Base-by-base conservation (phyloP, 164 flowering plant genomes). In the Aristolochia fimbriata region DNA sequence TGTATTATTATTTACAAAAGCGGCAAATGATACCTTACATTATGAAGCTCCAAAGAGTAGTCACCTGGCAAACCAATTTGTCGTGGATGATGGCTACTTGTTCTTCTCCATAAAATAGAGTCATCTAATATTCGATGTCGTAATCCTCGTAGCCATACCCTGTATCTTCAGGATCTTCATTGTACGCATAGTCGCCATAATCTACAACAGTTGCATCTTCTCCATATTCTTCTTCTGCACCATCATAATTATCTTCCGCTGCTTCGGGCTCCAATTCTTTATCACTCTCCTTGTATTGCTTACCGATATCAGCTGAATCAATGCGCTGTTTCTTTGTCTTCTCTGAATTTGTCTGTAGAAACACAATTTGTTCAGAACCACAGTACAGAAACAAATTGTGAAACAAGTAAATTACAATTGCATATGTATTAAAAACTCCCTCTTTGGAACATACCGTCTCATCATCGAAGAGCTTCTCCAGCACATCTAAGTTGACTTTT, bases 401-500 rank as follows among this genome's bases (percentile, higher is more conserved):
- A 12, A 23, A 25, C 22, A 14, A 1, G 24, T 25, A 24, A 17
- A 8, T 15, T 9, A 8, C 17, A 7, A 24, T 30, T 49, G n/a
- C 22, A 51, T 23, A 12, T 15, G 3, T 8, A 31, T 20, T 3
- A 16, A 15, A 56, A 25, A 6, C 14, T 24, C 56, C 22, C 6
- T 19, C 23, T 24, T 13, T 22, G 12, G 22, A 49, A 49, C 22
- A 73, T 78, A 13, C 71, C 80, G 83, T 17, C 76, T 52, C 16
- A 47, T 79, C 84, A 46, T 69, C 78, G 63, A 84, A 84, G 21
- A 82, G 81, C 55, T 76, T 74, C 62, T 81, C 81, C 68, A 84
- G 57, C 23, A 71, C 81, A 66, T 80, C 85, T 55, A 71, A 81
- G 70, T 84, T 84, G 71, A 84, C 76, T 66, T 73, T 84, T 55